phyloP scores from a whole-genome alignment of 305 asterid species.

The Ruellia speciosa region DNA sequence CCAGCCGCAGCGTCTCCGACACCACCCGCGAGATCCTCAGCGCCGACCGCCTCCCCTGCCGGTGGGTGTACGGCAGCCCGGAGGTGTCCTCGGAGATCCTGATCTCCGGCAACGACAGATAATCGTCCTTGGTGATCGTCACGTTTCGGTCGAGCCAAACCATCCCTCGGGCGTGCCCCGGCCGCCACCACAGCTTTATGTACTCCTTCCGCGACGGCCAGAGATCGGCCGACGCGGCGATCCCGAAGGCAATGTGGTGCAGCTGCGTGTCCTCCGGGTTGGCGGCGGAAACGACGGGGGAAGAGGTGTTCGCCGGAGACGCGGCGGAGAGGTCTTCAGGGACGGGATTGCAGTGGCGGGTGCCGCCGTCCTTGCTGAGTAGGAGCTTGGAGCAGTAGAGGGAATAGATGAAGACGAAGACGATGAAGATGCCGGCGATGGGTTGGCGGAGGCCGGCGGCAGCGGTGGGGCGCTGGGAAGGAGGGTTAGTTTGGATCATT shows the following conservation, averaged over 20 bases:
- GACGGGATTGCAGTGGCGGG: conserved; percentile 15
- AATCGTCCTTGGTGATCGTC: conserved; percentile 16
- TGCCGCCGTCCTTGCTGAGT: conserved; percentile 26
- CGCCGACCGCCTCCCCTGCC: conserved; percentile 66
- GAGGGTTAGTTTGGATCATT: conserved; percentile 8
- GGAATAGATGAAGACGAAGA: conserved; percentile 39
- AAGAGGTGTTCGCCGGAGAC: neutral
- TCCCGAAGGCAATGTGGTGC: conserved; percentile 56
- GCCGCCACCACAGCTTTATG: conserved; percentile 76
- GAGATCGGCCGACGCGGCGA: conserved; percentile 70
- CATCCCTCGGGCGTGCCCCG: conserved; percentile 59
- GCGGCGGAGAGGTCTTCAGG: neutral
- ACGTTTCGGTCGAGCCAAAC: conserved; percentile 63
- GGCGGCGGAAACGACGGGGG: neutral
- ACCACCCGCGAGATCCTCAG: conserved; percentile 82
- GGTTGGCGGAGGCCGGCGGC: conserved; percentile 31
- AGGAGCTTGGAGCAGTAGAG: conserved; percentile 57
- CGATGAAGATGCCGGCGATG: conserved; percentile 38
- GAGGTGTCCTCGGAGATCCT: conserved; percentile 57
- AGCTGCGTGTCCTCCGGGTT: conserved; percentile 21
- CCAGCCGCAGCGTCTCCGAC: conserved; percentile 70
- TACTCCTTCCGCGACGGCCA: conserved; percentile 72
- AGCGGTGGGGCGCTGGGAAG: conserved; percentile 26
- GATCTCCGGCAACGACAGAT: conserved; percentile 38
- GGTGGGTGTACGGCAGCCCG: conserved; percentile 45